Conservation (phyloP, 257 asterid genomes). For the Penstemon eatonii region DNA sequence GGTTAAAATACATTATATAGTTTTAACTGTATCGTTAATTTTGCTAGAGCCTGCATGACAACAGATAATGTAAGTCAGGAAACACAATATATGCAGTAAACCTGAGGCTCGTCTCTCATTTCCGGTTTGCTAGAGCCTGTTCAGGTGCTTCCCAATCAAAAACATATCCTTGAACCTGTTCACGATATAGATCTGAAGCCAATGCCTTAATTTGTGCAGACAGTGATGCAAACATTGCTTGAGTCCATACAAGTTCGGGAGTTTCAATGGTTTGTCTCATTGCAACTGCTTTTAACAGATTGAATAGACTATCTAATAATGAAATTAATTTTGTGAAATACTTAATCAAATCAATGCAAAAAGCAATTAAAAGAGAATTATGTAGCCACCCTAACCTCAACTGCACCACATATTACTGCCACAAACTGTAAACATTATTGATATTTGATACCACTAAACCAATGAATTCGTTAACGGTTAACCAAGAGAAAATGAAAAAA, state of each 20-base stretch:
- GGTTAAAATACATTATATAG: too few species aligned
- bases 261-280: conserved; percentile 81
- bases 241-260: conserved; percentile 99
- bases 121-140: conserved; percentile 92
- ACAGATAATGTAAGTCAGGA: conserved; percentile 27
- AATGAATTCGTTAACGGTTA: background rate
- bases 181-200: conserved; percentile 87
- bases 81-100: conserved; percentile 30
- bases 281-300: background rate
- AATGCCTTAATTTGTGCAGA: conserved; percentile 92
- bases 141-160: conserved; percentile 98
- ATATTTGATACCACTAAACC: background rate
- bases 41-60: conserved; percentile 69
- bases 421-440: background rate
- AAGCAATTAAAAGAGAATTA: background rate
- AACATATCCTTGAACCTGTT: conserved; percentile 82
- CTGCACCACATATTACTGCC: background rate
- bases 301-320: too few species aligned
- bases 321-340: background rate
- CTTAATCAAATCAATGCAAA: background rate
- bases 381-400: background rate
- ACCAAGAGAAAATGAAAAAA: too few species aligned
- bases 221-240: conserved; percentile 96
- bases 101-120: conserved; percentile 99
- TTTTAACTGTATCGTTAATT: too few species aligned